phyloP scores from a whole-genome alignment of 768 basidiomycete genomes.

The Lactarius trivialis region DNA sequence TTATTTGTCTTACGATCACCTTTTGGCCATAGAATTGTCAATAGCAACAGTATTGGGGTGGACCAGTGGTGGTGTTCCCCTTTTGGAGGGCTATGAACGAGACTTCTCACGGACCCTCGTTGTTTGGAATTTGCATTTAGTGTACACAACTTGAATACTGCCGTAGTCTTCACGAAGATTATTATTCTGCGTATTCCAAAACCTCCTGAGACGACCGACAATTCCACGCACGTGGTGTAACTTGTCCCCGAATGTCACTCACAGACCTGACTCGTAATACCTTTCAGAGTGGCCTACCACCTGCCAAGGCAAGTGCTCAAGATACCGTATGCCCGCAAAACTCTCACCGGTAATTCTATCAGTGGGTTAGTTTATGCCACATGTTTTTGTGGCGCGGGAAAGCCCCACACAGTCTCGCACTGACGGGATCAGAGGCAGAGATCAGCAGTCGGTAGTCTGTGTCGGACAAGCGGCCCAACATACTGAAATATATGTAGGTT shows the following conservation, averaged over 20 bases:
- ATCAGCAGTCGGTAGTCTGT: constrained; percentile 49
- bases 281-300: constrained; percentile 62
- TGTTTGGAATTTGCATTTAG: background rate
- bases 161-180: background rate
- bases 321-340: background rate
- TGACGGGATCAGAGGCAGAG: constrained; percentile 40
- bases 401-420: constrained; percentile 30
- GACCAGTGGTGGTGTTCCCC: background rate
- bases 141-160: background rate
- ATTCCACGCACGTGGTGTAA: background rate
- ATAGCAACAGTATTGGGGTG: background rate
- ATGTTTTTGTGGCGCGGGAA: constrained; percentile 46
- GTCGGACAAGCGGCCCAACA: background rate
- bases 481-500: constrained; percentile 39
- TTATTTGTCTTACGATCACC: background rate
- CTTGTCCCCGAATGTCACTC: constrained; percentile 46
- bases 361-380: constrained; percentile 68
- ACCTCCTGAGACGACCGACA: background rate
- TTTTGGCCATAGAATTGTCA: background rate
- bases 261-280: constrained; percentile 65
- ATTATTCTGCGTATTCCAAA: background rate
- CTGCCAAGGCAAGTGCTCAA: constrained; percentile 47
- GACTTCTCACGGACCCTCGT: background rate
- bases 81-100: background rate
- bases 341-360: constrained; percentile 13